phyloP scores from a whole-genome alignment of 2,329 filamentous ascomycete genomes.

The Aspergillus flavus region DNA sequence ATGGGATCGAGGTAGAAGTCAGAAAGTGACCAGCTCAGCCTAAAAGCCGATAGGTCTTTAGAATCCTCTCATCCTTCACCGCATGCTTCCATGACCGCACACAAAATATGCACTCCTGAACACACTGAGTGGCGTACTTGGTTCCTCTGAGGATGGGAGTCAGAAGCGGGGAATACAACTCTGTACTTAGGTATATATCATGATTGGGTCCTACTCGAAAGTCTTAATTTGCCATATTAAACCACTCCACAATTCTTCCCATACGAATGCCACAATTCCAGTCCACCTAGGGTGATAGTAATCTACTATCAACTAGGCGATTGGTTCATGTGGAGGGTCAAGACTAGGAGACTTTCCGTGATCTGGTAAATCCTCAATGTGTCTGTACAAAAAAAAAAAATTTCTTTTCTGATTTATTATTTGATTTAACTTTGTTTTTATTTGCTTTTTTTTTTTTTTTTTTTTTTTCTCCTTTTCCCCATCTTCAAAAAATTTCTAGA shows the following conservation, averaged over 20 bases:
- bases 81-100: neutral
- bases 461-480: neutral
- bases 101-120: neutral
- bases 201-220: neutral
- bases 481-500: neutral
- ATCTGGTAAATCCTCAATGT: neutral
- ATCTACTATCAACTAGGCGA: neutral
- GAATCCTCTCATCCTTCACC: neutral
- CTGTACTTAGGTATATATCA: neutral
- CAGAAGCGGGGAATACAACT: neutral
- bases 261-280: neutral
- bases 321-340: conserved; percentile 6
- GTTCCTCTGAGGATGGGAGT: neutral
- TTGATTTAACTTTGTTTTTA: neutral
- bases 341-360: neutral
- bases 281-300: neutral
- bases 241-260: neutral
- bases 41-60: neutral
- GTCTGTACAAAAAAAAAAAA: neutral
- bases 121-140: neutral
- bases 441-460: neutral
- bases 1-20: neutral
- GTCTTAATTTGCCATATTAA: neutral
- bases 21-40: neutral
- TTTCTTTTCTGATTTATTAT: neutral